phyloP scores from a whole-genome alignment of 129 eudicot species.

The Chrysanthemum seticuspe region DNA sequence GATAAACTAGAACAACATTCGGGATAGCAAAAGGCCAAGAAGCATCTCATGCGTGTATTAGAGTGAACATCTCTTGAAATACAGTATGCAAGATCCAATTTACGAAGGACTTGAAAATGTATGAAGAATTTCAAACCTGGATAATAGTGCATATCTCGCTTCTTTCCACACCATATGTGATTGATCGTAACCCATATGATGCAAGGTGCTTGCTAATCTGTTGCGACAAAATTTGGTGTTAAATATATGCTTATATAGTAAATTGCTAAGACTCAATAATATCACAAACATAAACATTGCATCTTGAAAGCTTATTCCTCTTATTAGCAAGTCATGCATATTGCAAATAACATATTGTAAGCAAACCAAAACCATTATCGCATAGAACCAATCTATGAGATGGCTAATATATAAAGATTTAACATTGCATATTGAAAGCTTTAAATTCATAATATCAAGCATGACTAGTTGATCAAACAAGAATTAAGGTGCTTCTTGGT shows the following conservation, averaged over 20 bases:
- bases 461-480: too few species aligned
- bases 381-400: too few species aligned
- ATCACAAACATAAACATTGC: too few species aligned
- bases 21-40: slow-evolving; percentile 67
- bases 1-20: slow-evolving; percentile 51
- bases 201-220: slow-evolving; percentile 42
- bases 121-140: slow-evolving; percentile 33
- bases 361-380: too few species aligned
- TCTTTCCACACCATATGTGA: slow-evolving; percentile 18
- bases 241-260: slow-evolving; percentile 18
- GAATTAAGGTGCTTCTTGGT: too few species aligned
- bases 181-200: slow-evolving; percentile 24
- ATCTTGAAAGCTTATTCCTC: too few species aligned
- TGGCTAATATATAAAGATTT: too few species aligned
- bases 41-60: slow-evolving; percentile 61
- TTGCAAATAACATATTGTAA: too few species aligned
- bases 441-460: too few species aligned
- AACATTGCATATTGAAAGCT: too few species aligned
- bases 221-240: slow-evolving; percentile 14
- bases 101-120: background rate
- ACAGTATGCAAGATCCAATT: background rate
- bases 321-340: too few species aligned
- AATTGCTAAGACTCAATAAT: background rate
- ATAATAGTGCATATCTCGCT: too few species aligned
- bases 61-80: background rate